A percentile compares a stretch with the other conserved stretches of the same genome.
These are phyloP conservation scores for Talaromyces sp. DNA, from an alignment of 2,329 filamentous ascomycete genomes.

Conservation along the genomic window DNA sequence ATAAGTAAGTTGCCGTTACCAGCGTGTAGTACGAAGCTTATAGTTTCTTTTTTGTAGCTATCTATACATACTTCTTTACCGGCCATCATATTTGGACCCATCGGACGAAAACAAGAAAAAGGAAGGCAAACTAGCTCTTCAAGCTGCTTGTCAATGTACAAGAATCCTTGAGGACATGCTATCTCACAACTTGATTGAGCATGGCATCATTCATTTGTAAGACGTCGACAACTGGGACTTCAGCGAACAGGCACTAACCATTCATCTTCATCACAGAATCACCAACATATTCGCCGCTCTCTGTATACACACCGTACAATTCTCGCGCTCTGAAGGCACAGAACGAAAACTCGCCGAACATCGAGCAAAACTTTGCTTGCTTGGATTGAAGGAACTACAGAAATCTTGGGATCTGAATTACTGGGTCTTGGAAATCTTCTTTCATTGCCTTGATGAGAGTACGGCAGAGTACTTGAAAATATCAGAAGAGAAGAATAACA, in stretches of 20 bases:
- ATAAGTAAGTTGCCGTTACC: constrained; percentile 34
- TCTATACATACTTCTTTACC: constrained; percentile 45
- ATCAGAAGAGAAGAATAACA: constrained; percentile 20
- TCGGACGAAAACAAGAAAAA: constrained; percentile 26
- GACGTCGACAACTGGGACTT: constrained; percentile 1
- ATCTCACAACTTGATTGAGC: constrained; percentile 41
- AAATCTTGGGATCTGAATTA: constrained; percentile 51
- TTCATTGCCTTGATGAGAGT: constrained; percentile 46
- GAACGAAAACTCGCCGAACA: constrained; percentile 47
- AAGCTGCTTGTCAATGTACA: constrained; percentile 46
- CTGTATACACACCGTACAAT: constrained; percentile 48
- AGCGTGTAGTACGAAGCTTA: background rate
- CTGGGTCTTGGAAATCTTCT: constrained; percentile 49
- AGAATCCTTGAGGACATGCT: constrained; percentile 50
- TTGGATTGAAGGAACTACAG: constrained; percentile 49
- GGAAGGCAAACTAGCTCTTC: constrained; percentile 42
- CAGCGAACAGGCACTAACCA: background rate
- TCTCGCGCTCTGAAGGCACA: constrained; percentile 36
- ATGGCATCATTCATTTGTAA: constrained; percentile 46
- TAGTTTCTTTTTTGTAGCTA: constrained; percentile 31
- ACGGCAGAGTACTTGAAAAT: constrained; percentile 40
- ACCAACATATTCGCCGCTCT: constrained; percentile 49
- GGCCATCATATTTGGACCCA: constrained; percentile 41
- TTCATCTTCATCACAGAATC: constrained; percentile 26
- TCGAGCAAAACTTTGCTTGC: constrained; percentile 46